Conservation (phyloP, 2,329 filamentous ascomycete genomes). For the Fusarium sp. region DNA sequence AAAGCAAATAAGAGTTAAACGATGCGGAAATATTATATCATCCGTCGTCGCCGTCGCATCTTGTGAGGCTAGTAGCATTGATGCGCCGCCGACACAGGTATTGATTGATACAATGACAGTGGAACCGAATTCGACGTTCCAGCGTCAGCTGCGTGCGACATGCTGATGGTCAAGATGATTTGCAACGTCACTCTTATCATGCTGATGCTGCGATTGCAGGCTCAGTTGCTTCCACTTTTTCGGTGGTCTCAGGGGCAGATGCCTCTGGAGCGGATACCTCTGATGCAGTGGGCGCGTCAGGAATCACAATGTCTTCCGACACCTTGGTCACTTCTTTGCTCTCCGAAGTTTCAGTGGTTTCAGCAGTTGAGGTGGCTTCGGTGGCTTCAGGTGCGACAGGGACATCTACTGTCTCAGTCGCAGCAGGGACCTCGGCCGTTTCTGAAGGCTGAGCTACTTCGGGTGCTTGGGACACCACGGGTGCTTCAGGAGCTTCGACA, state of each 20-base stretch:
- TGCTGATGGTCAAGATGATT: not conserved
- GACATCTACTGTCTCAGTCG: constrained; percentile 3
- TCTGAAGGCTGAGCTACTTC: constrained; percentile 7
- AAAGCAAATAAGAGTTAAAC: constrained; percentile 44
- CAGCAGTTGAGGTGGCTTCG: constrained; percentile 7
- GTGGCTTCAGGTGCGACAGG: constrained; percentile 26
- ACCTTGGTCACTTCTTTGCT: constrained; percentile 18
- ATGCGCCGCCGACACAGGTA: not conserved
- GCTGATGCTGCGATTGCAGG: constrained; percentile 19
- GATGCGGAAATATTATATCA: constrained; percentile 28
- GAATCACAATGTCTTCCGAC: constrained; percentile 18
- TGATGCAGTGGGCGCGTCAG: constrained; percentile 10
- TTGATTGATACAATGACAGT: not conserved
- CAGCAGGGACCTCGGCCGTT: not conserved
- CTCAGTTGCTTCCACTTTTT: constrained; percentile 16
- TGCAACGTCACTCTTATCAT: constrained; percentile 27
- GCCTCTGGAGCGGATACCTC: constrained; percentile 18
- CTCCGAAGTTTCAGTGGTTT: constrained; percentile 8
- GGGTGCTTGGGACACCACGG: not conserved
- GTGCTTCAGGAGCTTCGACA: constrained; percentile 2
- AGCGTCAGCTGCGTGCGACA: not conserved
- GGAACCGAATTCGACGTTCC: not conserved
- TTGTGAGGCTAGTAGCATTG: not conserved
- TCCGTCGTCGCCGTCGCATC: constrained; percentile 16
- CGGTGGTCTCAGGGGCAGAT: constrained; percentile 10